Evolutionary conservation across 2,329 filamentous ascomycete species (phyloP), one percentile per base, ranked within the genome.

Genomic region (Aulographum hederae): DNA sequence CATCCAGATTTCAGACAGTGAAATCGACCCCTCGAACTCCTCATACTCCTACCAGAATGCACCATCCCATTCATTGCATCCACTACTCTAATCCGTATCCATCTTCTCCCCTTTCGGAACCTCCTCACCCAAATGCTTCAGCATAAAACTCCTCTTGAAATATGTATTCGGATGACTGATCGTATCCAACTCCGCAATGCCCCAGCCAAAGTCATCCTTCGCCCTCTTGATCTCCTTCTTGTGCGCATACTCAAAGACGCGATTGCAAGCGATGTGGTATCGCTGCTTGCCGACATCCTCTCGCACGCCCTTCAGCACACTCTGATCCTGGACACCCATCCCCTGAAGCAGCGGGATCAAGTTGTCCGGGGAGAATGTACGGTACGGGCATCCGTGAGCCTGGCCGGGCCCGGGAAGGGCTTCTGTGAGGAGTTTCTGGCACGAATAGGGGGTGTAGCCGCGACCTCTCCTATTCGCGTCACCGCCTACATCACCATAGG

Each of bases 121-220:
- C 29, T 21, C 52, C 39, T 58, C 55, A 2, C 61, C 73, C 17
- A 91, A 53, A 49, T 89, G 80, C 61, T 84, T 93, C 38, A 98
- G 58, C 43, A 91, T 46, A 52, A 82, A 95, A 50, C 84, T 92
- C 34, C 86, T 68, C 64, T 93, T 94, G 56, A 95, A 98, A 56
- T 94, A 98, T 41, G 86, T 85, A 51, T 98, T 98, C 8, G 89
- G 89, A 55, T 98, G 89, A 15, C 93, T 75, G 48, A 98, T 92
- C 0, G 86, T 95, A 55, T 95, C 86, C 26, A 93, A 63, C 50
- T 93, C 80, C 12, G 72, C 71, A 5, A 74, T 52, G 10, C 50
- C 50, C 60, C 58, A 63, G 0, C 49, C 47, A 4, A 49, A 51
- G 30, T 62, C 53, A 14, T 63, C 58, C 45, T 61, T 63, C 18